phyloP scores from a whole-genome alignment of 2,329 filamentous ascomycete genomes.

The Cladosporium colombiae region DNA sequence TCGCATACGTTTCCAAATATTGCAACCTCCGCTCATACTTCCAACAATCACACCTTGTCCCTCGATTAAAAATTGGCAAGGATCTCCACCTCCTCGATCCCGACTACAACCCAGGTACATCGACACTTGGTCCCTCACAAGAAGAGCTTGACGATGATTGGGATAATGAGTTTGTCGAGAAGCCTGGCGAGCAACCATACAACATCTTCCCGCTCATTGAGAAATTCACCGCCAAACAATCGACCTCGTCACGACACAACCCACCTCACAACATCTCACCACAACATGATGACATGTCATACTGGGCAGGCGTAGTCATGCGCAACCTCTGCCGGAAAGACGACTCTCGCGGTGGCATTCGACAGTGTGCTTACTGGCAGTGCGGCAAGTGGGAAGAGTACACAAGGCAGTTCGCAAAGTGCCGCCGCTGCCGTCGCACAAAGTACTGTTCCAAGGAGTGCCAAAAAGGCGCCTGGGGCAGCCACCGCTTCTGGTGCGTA shows the following conservation, averaged over 20 bases:
- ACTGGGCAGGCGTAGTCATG: conserved; percentile 99
- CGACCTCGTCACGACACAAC: conserved; percentile 61
- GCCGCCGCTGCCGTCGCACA: conserved; percentile 88
- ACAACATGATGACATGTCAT: conserved; percentile 73
- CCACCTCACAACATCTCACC: conserved; percentile 27
- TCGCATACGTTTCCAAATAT: conserved; percentile 98
- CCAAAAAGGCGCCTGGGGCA: conserved; percentile 98
- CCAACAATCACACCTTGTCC: conserved; percentile 90
- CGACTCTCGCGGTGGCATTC: conserved; percentile 87
- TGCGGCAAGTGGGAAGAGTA: conserved; percentile 99
- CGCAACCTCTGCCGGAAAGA: conserved; percentile 97
- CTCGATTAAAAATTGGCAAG: conserved; percentile 83
- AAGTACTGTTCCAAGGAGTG: conserved; percentile 98
- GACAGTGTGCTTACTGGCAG: conserved; percentile 96
- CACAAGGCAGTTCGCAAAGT: conserved; percentile 96
- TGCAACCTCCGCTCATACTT: conserved; percentile 95
- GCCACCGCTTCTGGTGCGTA: conserved; percentile 96
- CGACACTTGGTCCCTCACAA: conserved; percentile 38
- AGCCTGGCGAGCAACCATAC: conserved; percentile 36
- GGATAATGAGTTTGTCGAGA: conserved; percentile 73
- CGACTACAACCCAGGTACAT: conserved; percentile 51
- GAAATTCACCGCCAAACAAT: conserved; percentile 84
- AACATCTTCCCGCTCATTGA: conserved; percentile 98
- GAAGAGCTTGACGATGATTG: conserved; percentile 74
- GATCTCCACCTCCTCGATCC: conserved; percentile 80